Evolutionary conservation across 257 asterid species (phyloP).

Genomic region (Scutellaria minor): DNA sequence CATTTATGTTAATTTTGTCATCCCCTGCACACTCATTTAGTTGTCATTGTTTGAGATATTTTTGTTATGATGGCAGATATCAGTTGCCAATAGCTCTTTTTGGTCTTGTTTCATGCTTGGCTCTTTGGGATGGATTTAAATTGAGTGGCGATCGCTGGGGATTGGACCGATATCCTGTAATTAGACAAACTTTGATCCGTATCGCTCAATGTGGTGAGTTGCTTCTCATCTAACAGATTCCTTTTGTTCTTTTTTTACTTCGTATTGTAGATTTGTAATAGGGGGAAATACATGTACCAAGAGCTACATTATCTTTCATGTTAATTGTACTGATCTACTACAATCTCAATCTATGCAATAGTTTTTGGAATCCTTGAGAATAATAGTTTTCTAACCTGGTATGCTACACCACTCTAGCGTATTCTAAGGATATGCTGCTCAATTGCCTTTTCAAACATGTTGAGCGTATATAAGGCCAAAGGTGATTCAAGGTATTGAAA

Average conservation of each 20-base stretch:
- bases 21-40: not conserved
- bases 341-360: not conserved
- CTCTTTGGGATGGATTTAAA: constrained; percentile 79
- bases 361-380: not conserved
- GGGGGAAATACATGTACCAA: not conserved
- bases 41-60: constrained; percentile 10
- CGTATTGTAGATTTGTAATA: constrained; percentile 1
- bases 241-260: constrained; percentile 1
- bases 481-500: not conserved
- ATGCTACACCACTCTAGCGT: not conserved
- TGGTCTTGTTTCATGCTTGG: constrained; percentile 76
- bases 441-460: not conserved
- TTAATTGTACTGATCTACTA: constrained; percentile 11
- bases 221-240: constrained; percentile 21
- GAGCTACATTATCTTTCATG: not conserved
- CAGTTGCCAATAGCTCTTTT: constrained; percentile 81
- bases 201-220: constrained; percentile 84
- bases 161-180: constrained; percentile 54
- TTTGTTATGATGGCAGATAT: constrained; percentile 57
- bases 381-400: not conserved
- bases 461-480: not conserved
- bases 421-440: not conserved
- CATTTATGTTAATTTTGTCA: not conserved
- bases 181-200: constrained; percentile 56
- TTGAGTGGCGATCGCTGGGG: constrained; percentile 67